A percentile compares a stretch with the other conserved stretches of the same genome.
phyloP scores from a whole-genome alignment of 129 eudicot species.

The Saposhnikovia divaricata region DNA sequence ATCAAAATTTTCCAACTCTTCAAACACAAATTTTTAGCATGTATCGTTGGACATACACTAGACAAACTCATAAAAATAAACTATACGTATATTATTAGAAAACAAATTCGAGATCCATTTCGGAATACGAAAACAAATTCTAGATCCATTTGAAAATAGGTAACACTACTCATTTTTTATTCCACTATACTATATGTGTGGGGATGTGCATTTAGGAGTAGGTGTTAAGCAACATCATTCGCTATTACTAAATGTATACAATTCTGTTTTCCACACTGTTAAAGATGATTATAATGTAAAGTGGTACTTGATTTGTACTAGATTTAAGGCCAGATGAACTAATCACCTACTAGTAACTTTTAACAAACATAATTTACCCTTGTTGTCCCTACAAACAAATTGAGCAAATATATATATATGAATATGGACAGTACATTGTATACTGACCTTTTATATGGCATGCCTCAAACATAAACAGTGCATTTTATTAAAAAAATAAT shows the following conservation, averaged over 20 bases:
- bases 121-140: too few species aligned
- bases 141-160: too few species aligned
- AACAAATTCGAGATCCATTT: too few species aligned
- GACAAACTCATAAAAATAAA: too few species aligned
- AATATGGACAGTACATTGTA: neutral
- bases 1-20: too few species aligned
- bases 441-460: neutral
- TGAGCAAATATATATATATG: neutral
- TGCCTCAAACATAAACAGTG: neutral
- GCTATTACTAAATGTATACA: neutral
- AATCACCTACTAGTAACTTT: neutral
- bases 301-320: neutral
- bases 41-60: too few species aligned
- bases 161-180: too few species aligned
- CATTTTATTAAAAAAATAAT: neutral
- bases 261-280: neutral
- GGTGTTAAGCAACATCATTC: conserved; percentile 38
- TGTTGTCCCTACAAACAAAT: neutral
- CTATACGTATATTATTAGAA: too few species aligned
- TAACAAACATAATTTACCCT: neutral
- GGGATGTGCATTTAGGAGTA: neutral
- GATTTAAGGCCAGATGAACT: neutral
- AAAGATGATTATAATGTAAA: neutral
- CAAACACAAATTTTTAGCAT: too few species aligned
- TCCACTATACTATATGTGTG: too few species aligned